Percentiles rank a stretch among this genome's conserved stretches.
Evolutionary conservation across 2,329 filamentous ascomycete genomes (phyloP).

Genomic region (Trichoderma pleuroti): DNA sequence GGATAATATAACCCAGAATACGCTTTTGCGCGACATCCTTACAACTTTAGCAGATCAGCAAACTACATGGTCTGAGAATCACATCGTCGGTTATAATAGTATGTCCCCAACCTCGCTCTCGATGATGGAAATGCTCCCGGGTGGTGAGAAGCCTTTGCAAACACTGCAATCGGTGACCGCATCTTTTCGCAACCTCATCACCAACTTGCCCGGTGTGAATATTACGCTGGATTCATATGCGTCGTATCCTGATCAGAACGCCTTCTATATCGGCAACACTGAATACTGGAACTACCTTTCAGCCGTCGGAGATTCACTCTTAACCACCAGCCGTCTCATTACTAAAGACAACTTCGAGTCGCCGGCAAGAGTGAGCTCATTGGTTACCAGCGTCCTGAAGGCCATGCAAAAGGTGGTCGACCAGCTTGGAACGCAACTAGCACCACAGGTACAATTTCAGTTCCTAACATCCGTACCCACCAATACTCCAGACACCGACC

Average conservation of each 20-base stretch:
- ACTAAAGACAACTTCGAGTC: constrained; percentile 3
- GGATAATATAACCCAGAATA: constrained; percentile 20
- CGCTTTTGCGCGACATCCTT: not conserved
- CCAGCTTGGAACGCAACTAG: not conserved
- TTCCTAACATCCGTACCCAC: not conserved
- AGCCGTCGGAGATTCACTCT: not conserved
- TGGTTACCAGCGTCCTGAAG: not conserved
- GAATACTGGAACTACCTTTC: not conserved
- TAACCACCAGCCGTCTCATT: not conserved
- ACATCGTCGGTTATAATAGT: not conserved
- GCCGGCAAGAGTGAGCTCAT: not conserved
- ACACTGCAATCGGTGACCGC: not conserved
- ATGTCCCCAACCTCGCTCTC: not conserved
- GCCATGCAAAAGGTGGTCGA: not conserved
- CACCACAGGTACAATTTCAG: not conserved
- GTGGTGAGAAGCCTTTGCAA: not conserved
- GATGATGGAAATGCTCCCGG: constrained; percentile 3
- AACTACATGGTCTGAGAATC: not conserved
- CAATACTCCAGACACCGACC: constrained; percentile 5
- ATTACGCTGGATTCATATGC: not conserved
- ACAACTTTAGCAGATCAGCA: not conserved
- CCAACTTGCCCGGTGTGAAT: not conserved
- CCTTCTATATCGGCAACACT: not conserved
- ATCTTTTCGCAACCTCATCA: not conserved
- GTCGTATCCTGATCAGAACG: not conserved